Conservation (phyloP, 208 protist species). For the Acanthamoeba polyphaga region DNA sequence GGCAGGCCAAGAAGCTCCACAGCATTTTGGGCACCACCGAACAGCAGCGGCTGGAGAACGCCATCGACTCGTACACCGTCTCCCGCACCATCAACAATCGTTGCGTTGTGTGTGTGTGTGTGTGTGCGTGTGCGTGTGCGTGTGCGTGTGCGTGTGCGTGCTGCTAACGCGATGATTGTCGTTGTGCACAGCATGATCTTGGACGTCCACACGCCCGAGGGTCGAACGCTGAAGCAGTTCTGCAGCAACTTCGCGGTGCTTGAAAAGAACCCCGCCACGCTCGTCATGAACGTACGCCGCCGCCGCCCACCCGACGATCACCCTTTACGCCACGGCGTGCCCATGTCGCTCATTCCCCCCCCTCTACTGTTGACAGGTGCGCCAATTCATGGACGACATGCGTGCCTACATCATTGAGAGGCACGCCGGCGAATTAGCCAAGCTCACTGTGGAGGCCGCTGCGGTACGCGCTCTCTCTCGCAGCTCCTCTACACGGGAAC, state of each 20-base stretch:
- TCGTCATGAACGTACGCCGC: slow-evolving; percentile 57
- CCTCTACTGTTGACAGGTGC: neutral
- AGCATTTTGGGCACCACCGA: slow-evolving; percentile 19
- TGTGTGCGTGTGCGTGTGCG: no score
- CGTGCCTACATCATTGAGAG: slow-evolving; percentile 14
- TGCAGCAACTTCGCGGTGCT: slow-evolving; percentile 54
- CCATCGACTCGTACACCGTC: neutral
- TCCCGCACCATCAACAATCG: neutral
- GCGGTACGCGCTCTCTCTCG: neutral
- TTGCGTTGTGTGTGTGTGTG: neutral
- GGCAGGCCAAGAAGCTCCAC: slow-evolving; percentile 23
- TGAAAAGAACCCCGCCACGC: slow-evolving; percentile 36
- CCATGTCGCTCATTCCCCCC: neutral
- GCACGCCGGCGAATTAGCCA: slow-evolving; percentile 4
- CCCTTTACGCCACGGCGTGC: no score
- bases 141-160: no score
- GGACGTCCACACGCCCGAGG: neutral
- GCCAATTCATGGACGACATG: slow-evolving; percentile 66
- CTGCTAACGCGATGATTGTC: neutral
- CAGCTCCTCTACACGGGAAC: neutral
- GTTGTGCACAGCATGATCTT: neutral
- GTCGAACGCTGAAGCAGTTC: neutral
- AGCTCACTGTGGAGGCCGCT: slow-evolving; percentile 7
- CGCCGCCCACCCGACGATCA: no score
- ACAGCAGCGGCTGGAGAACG: slow-evolving; percentile 50